Conservation (phyloP, 73 alveolate genomes). For the Tetrahymena malaccensis region DNA sequence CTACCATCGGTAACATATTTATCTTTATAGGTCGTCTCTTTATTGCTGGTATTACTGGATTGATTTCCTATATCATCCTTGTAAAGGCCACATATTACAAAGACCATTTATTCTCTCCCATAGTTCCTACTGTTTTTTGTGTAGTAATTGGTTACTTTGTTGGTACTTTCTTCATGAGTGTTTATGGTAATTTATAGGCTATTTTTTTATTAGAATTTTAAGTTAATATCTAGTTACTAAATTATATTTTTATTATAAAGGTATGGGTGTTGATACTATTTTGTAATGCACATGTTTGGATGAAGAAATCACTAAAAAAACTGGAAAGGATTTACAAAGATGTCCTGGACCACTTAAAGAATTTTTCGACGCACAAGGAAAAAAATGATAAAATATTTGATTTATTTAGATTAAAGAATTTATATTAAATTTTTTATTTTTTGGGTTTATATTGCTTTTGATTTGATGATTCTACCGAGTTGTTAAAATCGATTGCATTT, state of each 20-base stretch:
- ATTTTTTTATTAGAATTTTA: neutral
- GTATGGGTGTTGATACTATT: conserved; percentile 25
- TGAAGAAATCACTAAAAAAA: conserved; percentile 2
- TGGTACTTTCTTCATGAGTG: conserved; percentile 25
- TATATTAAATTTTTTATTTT: neutral
- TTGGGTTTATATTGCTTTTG: neutral
- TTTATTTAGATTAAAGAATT: neutral
- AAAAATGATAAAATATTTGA: conserved; percentile 7
- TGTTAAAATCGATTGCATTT: neutral
- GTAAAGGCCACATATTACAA: conserved; percentile 50
- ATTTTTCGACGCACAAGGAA: neutral
- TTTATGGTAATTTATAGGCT: neutral
- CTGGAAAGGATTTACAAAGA: neutral
- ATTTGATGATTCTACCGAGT: neutral
- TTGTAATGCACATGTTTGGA: conserved; percentile 26
- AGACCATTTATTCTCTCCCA: conserved; percentile 70
- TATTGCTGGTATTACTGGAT: conserved; percentile 62
- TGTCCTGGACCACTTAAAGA: conserved; percentile 20
- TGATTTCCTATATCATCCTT: conserved; percentile 71
- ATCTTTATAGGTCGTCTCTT: conserved; percentile 78
- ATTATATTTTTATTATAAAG: neutral
- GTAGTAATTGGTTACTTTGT: conserved; percentile 7
- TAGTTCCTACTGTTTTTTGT: conserved; percentile 52
- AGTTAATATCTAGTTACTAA: too few species aligned
- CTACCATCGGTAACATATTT: conserved; percentile 83